phyloP scores from a whole-genome alignment of 768 basidiomycete species.

The Clavulina sp. region DNA sequence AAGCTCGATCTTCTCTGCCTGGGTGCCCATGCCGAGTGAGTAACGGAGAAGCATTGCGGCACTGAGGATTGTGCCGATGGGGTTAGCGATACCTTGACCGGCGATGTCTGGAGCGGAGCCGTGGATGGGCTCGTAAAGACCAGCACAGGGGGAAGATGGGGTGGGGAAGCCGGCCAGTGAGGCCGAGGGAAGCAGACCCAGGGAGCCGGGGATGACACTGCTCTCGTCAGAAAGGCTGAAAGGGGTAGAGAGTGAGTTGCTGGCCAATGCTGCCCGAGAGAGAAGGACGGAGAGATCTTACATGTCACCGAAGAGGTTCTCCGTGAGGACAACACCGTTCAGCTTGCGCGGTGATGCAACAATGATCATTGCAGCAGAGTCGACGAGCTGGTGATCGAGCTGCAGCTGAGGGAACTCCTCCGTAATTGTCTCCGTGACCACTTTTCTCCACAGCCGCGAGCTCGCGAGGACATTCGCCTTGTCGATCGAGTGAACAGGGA shows the following conservation, averaged over 20 bases:
- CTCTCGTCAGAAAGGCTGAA: slow-evolving; percentile 84
- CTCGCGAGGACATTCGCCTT: slow-evolving; percentile 97
- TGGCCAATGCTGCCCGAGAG: background rate
- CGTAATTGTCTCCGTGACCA: slow-evolving; percentile 67
- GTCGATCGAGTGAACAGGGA: slow-evolving; percentile 84
- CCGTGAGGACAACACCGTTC: slow-evolving; percentile 89
- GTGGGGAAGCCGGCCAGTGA: slow-evolving; percentile 77
- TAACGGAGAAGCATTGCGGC: slow-evolving; percentile 88
- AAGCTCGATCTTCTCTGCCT: slow-evolving; percentile 70
- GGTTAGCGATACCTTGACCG: slow-evolving; percentile 86
- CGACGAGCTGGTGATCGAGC: slow-evolving; percentile 84
- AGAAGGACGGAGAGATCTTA: slow-evolving; percentile 25
- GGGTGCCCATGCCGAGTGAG: slow-evolving; percentile 74
- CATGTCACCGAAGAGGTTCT: slow-evolving; percentile 97
- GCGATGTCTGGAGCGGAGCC: slow-evolving; percentile 92
- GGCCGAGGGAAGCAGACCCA: slow-evolving; percentile 90
- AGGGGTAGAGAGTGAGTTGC: background rate
- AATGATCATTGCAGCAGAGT: slow-evolving; percentile 92
- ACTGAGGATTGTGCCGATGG: slow-evolving; percentile 87
- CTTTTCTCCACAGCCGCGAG: slow-evolving; percentile 85
- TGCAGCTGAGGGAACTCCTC: slow-evolving; percentile 78
- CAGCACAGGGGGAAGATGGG: slow-evolving; percentile 55
- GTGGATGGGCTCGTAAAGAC: slow-evolving; percentile 95
- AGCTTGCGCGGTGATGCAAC: slow-evolving; percentile 78
- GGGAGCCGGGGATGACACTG: slow-evolving; percentile 93